Conservation (phyloP, 345 rosid genomes). For the Odontarrhena argentea region DNA sequence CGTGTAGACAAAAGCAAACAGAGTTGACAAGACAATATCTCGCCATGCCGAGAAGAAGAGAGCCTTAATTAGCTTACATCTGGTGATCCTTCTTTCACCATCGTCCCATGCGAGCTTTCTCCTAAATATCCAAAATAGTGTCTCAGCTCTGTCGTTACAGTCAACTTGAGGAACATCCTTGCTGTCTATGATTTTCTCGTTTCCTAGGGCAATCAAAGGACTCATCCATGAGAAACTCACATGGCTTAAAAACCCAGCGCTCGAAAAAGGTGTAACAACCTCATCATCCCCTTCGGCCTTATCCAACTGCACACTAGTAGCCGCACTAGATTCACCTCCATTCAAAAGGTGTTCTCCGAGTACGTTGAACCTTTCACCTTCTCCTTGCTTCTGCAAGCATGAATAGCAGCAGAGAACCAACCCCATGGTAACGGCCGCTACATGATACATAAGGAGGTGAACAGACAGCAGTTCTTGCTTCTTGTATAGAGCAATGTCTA, state of each 20-base stretch:
- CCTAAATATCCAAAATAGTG: slow-evolving; percentile 36
- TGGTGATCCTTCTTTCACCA: slow-evolving; percentile 42
- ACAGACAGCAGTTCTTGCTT: slow-evolving; percentile 36
- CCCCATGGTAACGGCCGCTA: slow-evolving; percentile 54
- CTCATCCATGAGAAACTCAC: slow-evolving; percentile 56
- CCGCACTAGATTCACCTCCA: slow-evolving; percentile 34
- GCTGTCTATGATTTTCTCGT: slow-evolving; percentile 46
- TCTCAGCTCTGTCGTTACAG: slow-evolving; percentile 43
- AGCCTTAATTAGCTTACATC: slow-evolving; percentile 45
- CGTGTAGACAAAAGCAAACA: slow-evolving; percentile 40
- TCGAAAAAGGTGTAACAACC: slow-evolving; percentile 47
- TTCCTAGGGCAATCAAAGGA: slow-evolving; percentile 49
- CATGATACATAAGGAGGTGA: slow-evolving; percentile 48
- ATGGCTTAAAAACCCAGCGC: slow-evolving; percentile 46
- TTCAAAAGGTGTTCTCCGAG: slow-evolving; percentile 55
- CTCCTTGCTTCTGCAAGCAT: slow-evolving; percentile 49
- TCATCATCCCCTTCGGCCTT: slow-evolving; percentile 40
- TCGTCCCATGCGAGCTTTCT: slow-evolving; percentile 45
- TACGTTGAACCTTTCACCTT: slow-evolving; percentile 32
- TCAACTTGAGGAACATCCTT: slow-evolving; percentile 55
- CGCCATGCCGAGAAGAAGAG: slow-evolving; percentile 44
- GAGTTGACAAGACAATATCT: slow-evolving; percentile 45
- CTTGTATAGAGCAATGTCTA: slow-evolving; percentile 52
- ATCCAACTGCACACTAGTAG: slow-evolving; percentile 28
- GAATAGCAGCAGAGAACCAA: slow-evolving; percentile 62